Conservation (phyloP, 73 alveolate genomes). For the Blepharisma stoltei region DNA sequence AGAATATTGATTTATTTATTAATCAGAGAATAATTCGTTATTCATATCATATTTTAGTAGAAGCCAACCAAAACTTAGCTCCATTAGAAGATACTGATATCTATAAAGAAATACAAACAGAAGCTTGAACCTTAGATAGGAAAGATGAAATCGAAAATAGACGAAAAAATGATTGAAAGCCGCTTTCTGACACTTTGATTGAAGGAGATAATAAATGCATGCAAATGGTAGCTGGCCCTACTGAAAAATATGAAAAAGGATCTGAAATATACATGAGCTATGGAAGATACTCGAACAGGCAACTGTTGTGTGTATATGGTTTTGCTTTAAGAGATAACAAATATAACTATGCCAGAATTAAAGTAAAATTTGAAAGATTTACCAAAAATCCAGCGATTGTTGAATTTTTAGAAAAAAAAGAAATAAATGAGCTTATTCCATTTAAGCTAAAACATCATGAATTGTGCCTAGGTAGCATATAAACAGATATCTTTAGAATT, state of each 20-base stretch:
- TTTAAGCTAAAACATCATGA: constrained; percentile 2
- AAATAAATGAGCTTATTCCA: neutral
- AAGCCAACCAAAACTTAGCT: neutral
- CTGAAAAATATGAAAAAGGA: constrained; percentile 24
- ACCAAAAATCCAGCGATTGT: neutral
- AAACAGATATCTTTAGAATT: neutral
- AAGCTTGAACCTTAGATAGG: neutral
- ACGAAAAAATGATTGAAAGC: neutral
- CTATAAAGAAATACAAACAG: neutral
- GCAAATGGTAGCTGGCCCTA: constrained; percentile 12
- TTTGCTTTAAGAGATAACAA: constrained; percentile 2
- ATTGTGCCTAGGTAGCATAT: neutral
- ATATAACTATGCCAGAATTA: neutral
- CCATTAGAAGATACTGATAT: neutral
- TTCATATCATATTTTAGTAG: neutral
- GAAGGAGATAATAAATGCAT: neutral
- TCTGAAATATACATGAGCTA: constrained; percentile 27
- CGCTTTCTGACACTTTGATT: neutral
- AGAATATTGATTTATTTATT: too few relatives aligned
- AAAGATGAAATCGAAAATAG: neutral
- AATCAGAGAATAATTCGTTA: too few relatives aligned
- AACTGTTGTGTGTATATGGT: constrained; percentile 6
- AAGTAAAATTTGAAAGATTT: neutral
- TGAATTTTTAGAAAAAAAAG: neutral
- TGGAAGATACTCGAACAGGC: constrained; percentile 21